Evolutionary conservation across 2,329 filamentous ascomycete species (phyloP).

Genomic region (Fusarium liriodendri): DNA sequence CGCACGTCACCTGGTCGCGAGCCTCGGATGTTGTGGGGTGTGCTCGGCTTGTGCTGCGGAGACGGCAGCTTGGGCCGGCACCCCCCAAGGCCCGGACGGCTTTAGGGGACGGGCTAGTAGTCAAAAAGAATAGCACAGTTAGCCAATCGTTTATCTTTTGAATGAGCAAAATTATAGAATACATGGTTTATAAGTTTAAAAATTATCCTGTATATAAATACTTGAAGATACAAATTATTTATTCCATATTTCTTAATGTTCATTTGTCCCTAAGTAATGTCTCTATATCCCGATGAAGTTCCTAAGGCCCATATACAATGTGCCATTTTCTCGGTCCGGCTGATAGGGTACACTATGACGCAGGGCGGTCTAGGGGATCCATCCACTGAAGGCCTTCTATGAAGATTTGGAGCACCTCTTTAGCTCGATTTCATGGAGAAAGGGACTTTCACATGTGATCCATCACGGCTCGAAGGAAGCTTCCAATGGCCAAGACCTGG

Average conservation of each 20-base stretch:
- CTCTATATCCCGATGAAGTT: too few relatives aligned
- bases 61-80: conserved; percentile 19
- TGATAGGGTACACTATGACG: conserved; percentile 27
- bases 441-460: conserved; percentile 34
- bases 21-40: conserved; percentile 35
- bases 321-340: too few relatives aligned
- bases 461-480: conserved; percentile 12
- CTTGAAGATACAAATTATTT: too few relatives aligned
- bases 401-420: conserved; percentile 7
- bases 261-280: too few relatives aligned
- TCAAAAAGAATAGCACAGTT: too few relatives aligned
- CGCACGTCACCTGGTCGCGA: conserved; percentile 33
- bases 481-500: conserved; percentile 30
- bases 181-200: too few relatives aligned
- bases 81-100: conserved; percentile 4
- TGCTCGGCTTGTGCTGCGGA: conserved; percentile 39
- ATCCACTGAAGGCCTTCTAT: conserved; percentile 11
- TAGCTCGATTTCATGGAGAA: neutral
- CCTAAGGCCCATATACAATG: too few relatives aligned
- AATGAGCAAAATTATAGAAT: too few relatives aligned
- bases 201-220: too few relatives aligned
- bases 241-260: too few relatives aligned
- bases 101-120: conserved; percentile 5
- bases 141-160: too few relatives aligned
- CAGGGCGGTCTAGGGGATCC: conserved; percentile 12